phyloP scores from a whole-genome alignment of 805 yeast species.

The Starmerella apis region DNA sequence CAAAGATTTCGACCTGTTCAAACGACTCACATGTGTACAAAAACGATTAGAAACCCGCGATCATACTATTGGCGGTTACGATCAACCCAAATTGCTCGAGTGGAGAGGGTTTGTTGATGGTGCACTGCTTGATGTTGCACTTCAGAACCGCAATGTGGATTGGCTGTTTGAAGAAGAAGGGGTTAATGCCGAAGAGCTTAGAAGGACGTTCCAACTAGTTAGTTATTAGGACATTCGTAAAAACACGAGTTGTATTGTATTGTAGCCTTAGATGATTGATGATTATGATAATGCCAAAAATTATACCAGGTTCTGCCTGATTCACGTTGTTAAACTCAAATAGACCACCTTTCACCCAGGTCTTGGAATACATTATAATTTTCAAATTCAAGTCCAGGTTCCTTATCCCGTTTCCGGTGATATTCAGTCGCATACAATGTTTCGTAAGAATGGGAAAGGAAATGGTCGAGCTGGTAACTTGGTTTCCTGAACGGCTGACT shows the following conservation, averaged over 20 bases:
- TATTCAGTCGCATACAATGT: slow-evolving; percentile 49
- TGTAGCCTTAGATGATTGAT: no score
- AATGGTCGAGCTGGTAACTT: slow-evolving; percentile 83
- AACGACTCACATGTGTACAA: not conserved
- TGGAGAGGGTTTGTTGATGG: slow-evolving; percentile 5
- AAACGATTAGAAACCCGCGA: slow-evolving; percentile 3
- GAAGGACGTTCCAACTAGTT: not conserved
- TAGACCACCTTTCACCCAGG: not conserved
- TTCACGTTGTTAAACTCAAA: not conserved
- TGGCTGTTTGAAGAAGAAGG: slow-evolving; percentile 1
- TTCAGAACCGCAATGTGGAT: not conserved
- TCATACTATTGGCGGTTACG: not conserved
- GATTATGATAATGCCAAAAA: not conserved
- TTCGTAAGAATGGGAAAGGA: slow-evolving; percentile 80
- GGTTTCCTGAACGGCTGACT: slow-evolving; percentile 79
- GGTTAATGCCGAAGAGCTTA: not conserved
- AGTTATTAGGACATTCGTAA: not conserved
- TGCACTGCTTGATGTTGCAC: not conserved
- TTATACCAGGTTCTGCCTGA: not conserved
- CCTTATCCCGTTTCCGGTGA: slow-evolving; percentile 29
- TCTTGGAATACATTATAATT: slow-evolving; percentile 15
- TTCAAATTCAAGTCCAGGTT: slow-evolving; percentile 59
- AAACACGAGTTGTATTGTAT: not conserved
- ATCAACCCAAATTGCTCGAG: not conserved
- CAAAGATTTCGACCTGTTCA: not conserved